A percentile compares a stretch with the other conserved stretches of the same genome.
Conservation (phyloP, 352 stramenopile species). For the Phytophthora constricta region DNA sequence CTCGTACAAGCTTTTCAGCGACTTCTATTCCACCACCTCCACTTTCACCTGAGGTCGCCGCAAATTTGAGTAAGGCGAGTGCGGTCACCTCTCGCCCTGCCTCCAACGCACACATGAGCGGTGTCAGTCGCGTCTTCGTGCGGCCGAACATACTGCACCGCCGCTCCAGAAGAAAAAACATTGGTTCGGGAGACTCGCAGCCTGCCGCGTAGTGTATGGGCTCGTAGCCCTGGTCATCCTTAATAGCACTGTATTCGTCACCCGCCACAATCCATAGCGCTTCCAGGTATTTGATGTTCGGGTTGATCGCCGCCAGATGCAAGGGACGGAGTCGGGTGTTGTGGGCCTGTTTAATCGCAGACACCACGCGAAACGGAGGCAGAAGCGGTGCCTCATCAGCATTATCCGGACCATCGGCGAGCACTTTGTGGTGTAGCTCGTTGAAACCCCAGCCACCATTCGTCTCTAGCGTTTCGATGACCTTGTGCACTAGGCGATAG, state of each 20-base stretch:
- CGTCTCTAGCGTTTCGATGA: conserved; percentile 61
- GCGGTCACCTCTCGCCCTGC: conserved; percentile 61
- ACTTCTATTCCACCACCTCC: conserved; percentile 49
- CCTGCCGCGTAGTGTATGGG: conserved; percentile 73
- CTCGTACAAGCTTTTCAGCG: conserved; percentile 47
- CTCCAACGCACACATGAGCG: conserved; percentile 62
- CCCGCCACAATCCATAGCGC: conserved; percentile 62
- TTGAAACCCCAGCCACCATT: conserved; percentile 68
- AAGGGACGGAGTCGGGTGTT: conserved; percentile 71
- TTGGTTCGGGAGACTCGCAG: conserved; percentile 55
- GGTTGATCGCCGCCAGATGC: conserved; percentile 79
- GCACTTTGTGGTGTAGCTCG: conserved; percentile 62
- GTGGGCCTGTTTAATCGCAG: conserved; percentile 70
- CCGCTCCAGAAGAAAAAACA: conserved; percentile 68
- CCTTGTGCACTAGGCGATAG: conserved; percentile 49
- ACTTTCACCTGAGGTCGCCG: conserved; percentile 29
- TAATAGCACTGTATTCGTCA: conserved; percentile 53
- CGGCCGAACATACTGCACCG: conserved; percentile 61
- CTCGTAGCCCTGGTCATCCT: conserved; percentile 68
- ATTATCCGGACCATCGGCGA: conserved; percentile 45
- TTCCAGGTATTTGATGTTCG: conserved; percentile 70
- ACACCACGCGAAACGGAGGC: conserved; percentile 62
- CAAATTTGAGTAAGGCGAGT: conserved; percentile 55
- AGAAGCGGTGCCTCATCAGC: conserved; percentile 37
- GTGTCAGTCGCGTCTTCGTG: conserved; percentile 69